A percentile compares a stretch with the other conserved stretches of the same genome.
Conservation (phyloP, 768 basidiomycete species). For the Kwoniella newhampshirensis region DNA sequence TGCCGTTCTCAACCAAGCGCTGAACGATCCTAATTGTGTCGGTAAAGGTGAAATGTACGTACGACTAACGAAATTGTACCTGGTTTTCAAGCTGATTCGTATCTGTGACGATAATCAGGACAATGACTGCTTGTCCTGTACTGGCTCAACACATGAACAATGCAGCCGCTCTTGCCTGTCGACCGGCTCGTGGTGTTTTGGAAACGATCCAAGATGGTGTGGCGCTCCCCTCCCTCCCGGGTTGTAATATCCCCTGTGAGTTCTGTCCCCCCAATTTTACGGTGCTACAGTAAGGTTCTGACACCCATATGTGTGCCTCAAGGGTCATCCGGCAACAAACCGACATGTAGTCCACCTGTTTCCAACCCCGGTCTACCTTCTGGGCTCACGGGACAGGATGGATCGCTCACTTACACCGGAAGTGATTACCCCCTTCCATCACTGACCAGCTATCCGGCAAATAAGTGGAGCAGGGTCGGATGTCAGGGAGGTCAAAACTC, state of each 20-base stretch:
- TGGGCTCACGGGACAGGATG: slow-evolving; percentile 13
- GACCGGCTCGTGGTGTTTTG: slow-evolving; percentile 19
- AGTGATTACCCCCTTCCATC: not conserved
- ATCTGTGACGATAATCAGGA: slow-evolving; percentile 3
- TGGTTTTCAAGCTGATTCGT: not conserved
- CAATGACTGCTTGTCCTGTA: slow-evolving; percentile 23
- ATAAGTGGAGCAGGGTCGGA: slow-evolving; percentile 13
- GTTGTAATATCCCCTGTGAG: slow-evolving; percentile 26
- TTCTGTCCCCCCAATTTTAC: not conserved
- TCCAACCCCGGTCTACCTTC: slow-evolving; percentile 3
- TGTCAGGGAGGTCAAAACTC: slow-evolving; percentile 12
- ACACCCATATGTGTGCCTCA: not conserved
- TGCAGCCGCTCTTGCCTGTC: slow-evolving; percentile 19
- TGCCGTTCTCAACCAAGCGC: slow-evolving; percentile 60
- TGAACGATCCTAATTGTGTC: slow-evolving; percentile 53
- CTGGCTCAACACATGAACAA: slow-evolving; percentile 19
- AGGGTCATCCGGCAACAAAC: slow-evolving; percentile 26
- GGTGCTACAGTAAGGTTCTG: not conserved
- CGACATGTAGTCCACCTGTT: slow-evolving; percentile 10
- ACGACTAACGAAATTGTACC: not conserved
- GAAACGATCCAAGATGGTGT: slow-evolving; percentile 7
- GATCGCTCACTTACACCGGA: slow-evolving; percentile 13
- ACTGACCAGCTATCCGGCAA: not conserved
- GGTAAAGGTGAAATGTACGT: slow-evolving; percentile 19
- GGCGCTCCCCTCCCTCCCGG: slow-evolving; percentile 14